Evolutionary conservation across 148 eudicot genomes (phyloP).

Genomic region (Hydrangea macrophylla): DNA sequence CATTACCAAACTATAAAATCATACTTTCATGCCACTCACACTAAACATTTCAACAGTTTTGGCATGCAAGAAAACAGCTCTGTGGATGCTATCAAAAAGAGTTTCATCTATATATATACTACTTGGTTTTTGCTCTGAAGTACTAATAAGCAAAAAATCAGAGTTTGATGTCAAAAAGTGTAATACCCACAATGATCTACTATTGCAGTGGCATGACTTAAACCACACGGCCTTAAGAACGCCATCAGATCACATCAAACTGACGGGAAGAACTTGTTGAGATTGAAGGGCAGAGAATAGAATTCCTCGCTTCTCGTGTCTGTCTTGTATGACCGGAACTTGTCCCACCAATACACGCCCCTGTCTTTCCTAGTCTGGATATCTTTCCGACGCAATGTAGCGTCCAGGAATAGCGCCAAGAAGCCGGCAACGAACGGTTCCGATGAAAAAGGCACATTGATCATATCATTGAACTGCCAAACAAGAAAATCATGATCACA

Average conservation of each 20-base stretch:
- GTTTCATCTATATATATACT: conserved; percentile 2
- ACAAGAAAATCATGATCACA: not conserved
- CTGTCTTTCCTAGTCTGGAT: conserved; percentile 54
- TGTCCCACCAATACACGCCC: conserved; percentile 75
- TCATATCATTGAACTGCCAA: conserved; percentile 76
- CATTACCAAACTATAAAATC: no score
- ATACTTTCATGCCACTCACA: not conserved
- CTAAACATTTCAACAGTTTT: not conserved
- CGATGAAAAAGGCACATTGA: conserved; percentile 76
- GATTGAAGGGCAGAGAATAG: conserved; percentile 71
- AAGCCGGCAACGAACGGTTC: conserved; percentile 73
- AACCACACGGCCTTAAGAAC: not conserved
- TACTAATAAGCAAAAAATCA: not conserved
- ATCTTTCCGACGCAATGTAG: conserved; percentile 50
- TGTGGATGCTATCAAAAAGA: not conserved
- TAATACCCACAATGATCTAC: not conserved
- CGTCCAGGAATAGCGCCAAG: conserved; percentile 54
- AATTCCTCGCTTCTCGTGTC: conserved; percentile 83
- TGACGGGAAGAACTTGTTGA: conserved; percentile 86
- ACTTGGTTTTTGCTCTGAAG: conserved; percentile 2
- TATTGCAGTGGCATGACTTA: no score
- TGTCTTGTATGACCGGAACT: conserved; percentile 58
- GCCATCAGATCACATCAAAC: conserved; percentile 28
- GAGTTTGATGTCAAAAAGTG: not conserved
- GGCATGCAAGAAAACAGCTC: not conserved